phyloP scores from a whole-genome alignment of 1,284 basidiomycete species.

The Moesziomyces sp. region DNA sequence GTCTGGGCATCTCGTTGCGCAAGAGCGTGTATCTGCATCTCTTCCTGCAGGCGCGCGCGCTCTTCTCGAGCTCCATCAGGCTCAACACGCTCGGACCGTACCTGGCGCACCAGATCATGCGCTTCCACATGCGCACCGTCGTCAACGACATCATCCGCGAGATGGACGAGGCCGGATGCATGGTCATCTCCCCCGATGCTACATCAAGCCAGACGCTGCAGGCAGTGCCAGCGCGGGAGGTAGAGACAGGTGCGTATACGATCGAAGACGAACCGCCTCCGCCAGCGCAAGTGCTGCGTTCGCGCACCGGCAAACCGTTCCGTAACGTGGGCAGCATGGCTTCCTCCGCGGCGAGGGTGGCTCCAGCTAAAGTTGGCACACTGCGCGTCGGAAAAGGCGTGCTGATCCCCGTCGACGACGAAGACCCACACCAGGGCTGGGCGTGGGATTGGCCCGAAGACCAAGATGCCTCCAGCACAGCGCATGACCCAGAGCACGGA shows the following conservation, averaged over 20 bases:
- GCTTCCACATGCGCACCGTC: conserved; percentile 73
- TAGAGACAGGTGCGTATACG: conserved; percentile 1
- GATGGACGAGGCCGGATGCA: conserved; percentile 15
- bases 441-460: conserved; percentile 67
- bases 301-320: conserved; percentile 9
- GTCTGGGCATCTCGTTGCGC: conserved; percentile 80
- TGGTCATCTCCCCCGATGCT: neutral
- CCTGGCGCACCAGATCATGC: conserved; percentile 84
- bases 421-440: conserved; percentile 46
- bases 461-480: conserved; percentile 4
- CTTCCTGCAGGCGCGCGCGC: conserved; percentile 88
- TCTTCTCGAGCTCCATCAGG: conserved; percentile 89
- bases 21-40: conserved; percentile 78
- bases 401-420: conserved; percentile 35
- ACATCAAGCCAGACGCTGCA: neutral
- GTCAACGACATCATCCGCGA: conserved; percentile 23
- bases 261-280: conserved; percentile 1
- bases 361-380: neutral
- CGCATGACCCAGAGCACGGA: conserved; percentile 26
- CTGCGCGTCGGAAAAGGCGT: conserved; percentile 20
- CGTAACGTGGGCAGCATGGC: conserved; percentile 11
- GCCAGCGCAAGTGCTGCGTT: neutral
- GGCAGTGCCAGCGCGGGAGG: neutral
- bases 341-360: neutral
- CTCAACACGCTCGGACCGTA: conserved; percentile 94